Conservation (phyloP, 106 monocot species). For the Dendrobium officinale region DNA sequence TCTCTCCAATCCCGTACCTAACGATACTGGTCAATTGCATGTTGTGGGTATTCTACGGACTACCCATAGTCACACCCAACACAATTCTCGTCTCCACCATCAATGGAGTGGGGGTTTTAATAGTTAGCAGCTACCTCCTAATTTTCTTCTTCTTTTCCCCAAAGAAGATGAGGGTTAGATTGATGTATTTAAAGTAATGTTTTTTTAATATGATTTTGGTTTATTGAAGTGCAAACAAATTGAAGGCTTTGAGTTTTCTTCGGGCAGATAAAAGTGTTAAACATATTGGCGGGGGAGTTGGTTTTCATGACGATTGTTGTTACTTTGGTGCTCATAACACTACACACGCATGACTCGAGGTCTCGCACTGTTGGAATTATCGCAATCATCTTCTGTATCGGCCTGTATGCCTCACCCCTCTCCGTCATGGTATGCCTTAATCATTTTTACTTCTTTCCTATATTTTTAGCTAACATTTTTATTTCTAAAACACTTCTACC, state of each 20-base stretch:
- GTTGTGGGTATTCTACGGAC: slow-evolving; percentile 51
- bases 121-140: slow-evolving; percentile 38
- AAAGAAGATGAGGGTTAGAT: slow-evolving; percentile 11
- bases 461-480: no score
- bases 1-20: slow-evolving; percentile 44
- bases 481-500: no score
- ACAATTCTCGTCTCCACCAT: slow-evolving; percentile 55
- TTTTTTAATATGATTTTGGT: background rate
- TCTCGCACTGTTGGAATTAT: slow-evolving; percentile 38
- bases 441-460: no score
- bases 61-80: slow-evolving; percentile 33
- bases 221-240: background rate
- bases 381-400: slow-evolving; percentile 42
- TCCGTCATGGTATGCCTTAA: slow-evolving; percentile 35
- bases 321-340: slow-evolving; percentile 13
- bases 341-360: slow-evolving; percentile 25
- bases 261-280: slow-evolving; percentile 29
- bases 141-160: slow-evolving; percentile 38
- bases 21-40: slow-evolving; percentile 45
- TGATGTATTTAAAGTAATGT: background rate
- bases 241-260: background rate
- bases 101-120: slow-evolving; percentile 33
- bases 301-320: slow-evolving; percentile 37
- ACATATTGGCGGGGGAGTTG: slow-evolving; percentile 24
- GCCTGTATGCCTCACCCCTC: slow-evolving; percentile 65